Conservation (phyloP, 345 rosid genomes). For the Hypericum perforatum region DNA sequence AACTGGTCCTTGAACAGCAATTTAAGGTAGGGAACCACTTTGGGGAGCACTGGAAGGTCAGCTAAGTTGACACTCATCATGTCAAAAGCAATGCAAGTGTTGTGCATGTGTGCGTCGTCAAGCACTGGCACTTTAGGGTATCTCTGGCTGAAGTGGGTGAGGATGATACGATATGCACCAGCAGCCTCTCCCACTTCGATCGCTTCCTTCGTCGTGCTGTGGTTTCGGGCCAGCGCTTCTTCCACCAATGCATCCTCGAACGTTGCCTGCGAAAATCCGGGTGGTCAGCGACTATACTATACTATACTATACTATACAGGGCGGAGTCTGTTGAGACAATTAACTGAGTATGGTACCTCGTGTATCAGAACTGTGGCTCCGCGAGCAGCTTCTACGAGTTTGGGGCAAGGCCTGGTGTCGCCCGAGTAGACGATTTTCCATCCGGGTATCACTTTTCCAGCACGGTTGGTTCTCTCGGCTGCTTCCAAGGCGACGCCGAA, state of each 20-base stretch:
- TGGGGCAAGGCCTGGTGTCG: constrained; percentile 90
- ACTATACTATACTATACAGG: too few relatives aligned
- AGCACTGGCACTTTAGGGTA: constrained; percentile 83
- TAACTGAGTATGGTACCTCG: constrained; percentile 41
- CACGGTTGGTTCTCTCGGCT: constrained; percentile 49
- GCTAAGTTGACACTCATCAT: constrained; percentile 91
- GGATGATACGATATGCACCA: constrained; percentile 61
- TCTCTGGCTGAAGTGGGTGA: constrained; percentile 97
- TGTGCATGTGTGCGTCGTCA: constrained; percentile 71
- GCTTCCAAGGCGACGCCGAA: constrained; percentile 69
- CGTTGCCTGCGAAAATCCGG: constrained; percentile 57
- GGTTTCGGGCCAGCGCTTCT: constrained; percentile 81
- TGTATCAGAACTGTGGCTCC: constrained; percentile 88
- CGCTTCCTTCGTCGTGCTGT: constrained; percentile 95
- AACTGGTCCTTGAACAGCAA: constrained; percentile 67
- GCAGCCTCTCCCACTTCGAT: constrained; percentile 59
- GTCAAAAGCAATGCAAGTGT: constrained; percentile 84
- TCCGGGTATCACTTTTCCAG: constrained; percentile 66
- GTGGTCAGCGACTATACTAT: constrained; percentile 2
- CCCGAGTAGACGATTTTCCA: constrained; percentile 97
- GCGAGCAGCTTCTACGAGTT: constrained; percentile 51
- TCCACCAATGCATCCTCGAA: constrained; percentile 86
- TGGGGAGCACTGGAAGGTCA: constrained; percentile 69
- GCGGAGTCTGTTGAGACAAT: background rate
- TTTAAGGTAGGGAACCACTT: constrained; percentile 70